A percentile compares a stretch with the other conserved stretches of the same genome.
These are phyloP conservation scores for Monoraphidium neglectum DNA, from an alignment of 139 green algal species.

Conservation along the genomic window DNA sequence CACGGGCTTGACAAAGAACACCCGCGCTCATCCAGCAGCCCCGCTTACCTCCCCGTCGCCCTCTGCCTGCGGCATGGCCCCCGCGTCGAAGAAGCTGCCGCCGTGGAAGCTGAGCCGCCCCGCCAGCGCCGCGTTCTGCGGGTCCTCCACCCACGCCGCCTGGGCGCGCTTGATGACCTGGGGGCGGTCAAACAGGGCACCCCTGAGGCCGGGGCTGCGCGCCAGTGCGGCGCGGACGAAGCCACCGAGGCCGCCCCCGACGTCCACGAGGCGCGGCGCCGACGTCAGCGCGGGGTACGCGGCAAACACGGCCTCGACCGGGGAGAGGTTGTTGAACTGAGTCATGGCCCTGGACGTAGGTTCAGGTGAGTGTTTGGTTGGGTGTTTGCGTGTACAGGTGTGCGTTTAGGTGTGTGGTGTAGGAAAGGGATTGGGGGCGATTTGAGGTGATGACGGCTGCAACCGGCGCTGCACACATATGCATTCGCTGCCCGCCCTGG, in stretches of 20 bases:
- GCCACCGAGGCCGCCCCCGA: constrained; percentile 19
- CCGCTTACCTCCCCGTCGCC: constrained; percentile 5
- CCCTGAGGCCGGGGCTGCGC: not conserved
- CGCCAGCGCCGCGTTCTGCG: not conserved
- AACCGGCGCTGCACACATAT: too few relatives aligned
- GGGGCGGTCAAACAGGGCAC: constrained; percentile 21
- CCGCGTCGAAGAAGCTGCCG: constrained; percentile 32
- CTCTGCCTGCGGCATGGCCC: constrained; percentile 3
- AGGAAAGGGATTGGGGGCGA: too few relatives aligned
- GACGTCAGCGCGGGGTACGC: constrained; percentile 1
- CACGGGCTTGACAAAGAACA: too few relatives aligned
- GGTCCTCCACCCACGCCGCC: not conserved
- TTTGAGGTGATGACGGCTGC: too few relatives aligned
- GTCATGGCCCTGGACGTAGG: constrained; percentile 27
- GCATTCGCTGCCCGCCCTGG: too few relatives aligned
- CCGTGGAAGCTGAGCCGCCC: constrained; percentile 6
- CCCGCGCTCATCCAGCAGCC: too few relatives aligned
- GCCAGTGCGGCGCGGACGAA: constrained; percentile 11
- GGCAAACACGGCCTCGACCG: constrained; percentile 21
- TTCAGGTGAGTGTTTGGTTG: too few relatives aligned
- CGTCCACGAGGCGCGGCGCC: constrained; percentile 10
- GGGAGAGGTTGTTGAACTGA: constrained; percentile 31
- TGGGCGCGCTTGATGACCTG: constrained; percentile 13
- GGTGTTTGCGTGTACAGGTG: too few relatives aligned
- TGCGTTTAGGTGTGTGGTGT: too few relatives aligned